Evolutionary conservation across 2,329 filamentous ascomycete species (phyloP).

Genomic region (Colletotrichum aenigma): DNA sequence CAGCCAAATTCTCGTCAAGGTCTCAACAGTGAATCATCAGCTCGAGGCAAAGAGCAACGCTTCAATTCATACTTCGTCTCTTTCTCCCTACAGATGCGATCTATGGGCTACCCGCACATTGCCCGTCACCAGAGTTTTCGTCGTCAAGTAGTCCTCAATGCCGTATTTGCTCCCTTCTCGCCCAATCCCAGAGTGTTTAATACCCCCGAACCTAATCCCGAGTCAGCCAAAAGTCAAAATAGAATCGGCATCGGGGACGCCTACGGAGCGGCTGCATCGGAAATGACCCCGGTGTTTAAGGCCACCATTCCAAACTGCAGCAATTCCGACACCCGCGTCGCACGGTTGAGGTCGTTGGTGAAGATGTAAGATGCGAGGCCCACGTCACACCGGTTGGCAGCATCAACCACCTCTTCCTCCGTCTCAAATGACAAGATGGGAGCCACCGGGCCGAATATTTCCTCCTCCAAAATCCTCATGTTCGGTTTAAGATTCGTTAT

Average conservation of each 20-base stretch:
- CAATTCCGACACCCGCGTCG: conserved; percentile 67
- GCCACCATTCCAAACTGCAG: conserved; percentile 89
- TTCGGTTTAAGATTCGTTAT: conserved; percentile 83
- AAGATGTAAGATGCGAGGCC: conserved; percentile 96
- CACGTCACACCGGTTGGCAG: conserved; percentile 84
- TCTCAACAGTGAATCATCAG: not conserved
- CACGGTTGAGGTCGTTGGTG: conserved; percentile 65
- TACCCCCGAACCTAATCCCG: conserved; percentile 66
- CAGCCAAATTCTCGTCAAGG: not conserved
- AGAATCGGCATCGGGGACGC: not conserved
- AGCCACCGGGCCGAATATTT: conserved; percentile 95
- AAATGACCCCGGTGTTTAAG: conserved; percentile 76
- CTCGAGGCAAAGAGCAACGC: not conserved
- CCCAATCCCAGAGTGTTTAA: conserved; percentile 84
- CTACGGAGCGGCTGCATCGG: conserved; percentile 55
- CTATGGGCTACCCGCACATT: not conserved
- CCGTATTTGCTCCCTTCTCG: conserved; percentile 80
- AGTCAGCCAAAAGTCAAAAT: not conserved
- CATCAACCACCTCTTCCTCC: conserved; percentile 83
- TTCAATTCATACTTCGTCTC: not conserved
- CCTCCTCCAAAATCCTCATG: conserved; percentile 85
- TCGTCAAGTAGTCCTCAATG: conserved; percentile 75
- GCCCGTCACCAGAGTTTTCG: conserved; percentile 56
- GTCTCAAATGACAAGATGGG: conserved; percentile 88
- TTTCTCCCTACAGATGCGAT: not conserved